Base-by-base conservation (phyloP, 805 yeast genomes). In the Kodamaea laetipori region DNA sequence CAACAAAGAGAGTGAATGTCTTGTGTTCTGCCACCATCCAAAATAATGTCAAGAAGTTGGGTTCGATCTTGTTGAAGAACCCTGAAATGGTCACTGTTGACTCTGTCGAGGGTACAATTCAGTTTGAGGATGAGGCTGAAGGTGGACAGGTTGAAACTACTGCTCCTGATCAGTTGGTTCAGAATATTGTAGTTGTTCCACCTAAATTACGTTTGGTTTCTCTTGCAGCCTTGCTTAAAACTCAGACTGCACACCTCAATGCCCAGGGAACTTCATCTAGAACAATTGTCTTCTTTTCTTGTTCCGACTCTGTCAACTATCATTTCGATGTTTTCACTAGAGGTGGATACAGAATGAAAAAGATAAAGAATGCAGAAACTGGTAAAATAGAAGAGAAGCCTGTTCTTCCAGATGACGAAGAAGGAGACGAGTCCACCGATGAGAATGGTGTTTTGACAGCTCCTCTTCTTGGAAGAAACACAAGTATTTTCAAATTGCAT, bases 281-380 rank as follows among this genome's bases (percentile, higher is more conserved):
- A 49, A 81, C 89, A 1, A 83, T 94, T 60, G 89, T 94, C 0
- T 94, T 94, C 62, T 77, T 90, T 51, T 86, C 97, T 10, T 92
- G 99, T 67, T 82, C 98, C 0, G 98, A 92, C 60, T 86, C 96
- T n/a, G 98, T 95, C 16, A 90, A 94, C 53, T 94, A 86, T 69
- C 97, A 94, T 65, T 89, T 81, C 63, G 77, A 80, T 36, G 84
- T 81, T 0, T 81, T 95, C 52, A 76, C 86, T 1, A 73, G 84
- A 44, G 76, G 73, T 35, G 87, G 88, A 3, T 63, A 65, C 38
- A 61, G 63, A 31, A 57, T 69, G 16, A 49, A 58, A 39, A 66
- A 66, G 37, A 57, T 65, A 53, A 49, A 60, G 50, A 52, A 63
- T 37, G 52, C 61, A 39, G 61, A 63, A 45, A 39, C 53, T 36